Base-by-base conservation (phyloP, 2,329 filamentous ascomycete species). In the Stromatinia cepivora region DNA sequence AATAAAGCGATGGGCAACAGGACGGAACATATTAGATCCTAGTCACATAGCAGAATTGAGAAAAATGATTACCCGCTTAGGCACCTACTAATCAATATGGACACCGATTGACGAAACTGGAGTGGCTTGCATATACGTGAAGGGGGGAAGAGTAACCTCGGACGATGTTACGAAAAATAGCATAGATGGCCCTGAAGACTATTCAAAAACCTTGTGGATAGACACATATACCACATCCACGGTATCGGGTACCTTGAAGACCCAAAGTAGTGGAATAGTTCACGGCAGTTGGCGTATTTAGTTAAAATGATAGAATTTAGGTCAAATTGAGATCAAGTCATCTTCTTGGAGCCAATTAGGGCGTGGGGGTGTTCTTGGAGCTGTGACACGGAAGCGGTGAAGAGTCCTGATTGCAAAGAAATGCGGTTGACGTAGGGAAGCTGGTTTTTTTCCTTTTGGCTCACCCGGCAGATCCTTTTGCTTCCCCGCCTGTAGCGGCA, bases 91-190 rank as follows among this genome's bases (percentile, higher is more conserved):
- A 68, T 68, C 57, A 68, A 68, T 46, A 34, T 45, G 45, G 42
- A 52, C 45, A 45, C 25, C 34, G 48, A 36, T 68, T 64, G 58
- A 68, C 66, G 22, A 68, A 68, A 68, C 57, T 46, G 45, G 48
- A 28, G 48, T 68, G 66, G 66, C 66, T 64, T 68, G 66, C 66
- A 63, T 63, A 68, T 68, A 68, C 66, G 66, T 68, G 57, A 50
- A 67, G 28, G 48, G 46, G 50, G 36, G 7, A 50, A 34, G 56
- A 67, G n/a, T n/a, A 48, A 25, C 45, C 45, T 59, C 39, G 28
- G 45, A 42, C 57, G 45, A 67, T 67, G 66, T 62, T 67, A 64
- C 66, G 48, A 64, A 58, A 64, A 52, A 53, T 58, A 45, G 45
- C 48, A 63, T 54, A 48, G 46, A 17, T 25, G 34, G 57, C 66